Base-by-base conservation (phyloP, 495 filamentous ascomycete genomes). In the Rusavskia elegans region DNA sequence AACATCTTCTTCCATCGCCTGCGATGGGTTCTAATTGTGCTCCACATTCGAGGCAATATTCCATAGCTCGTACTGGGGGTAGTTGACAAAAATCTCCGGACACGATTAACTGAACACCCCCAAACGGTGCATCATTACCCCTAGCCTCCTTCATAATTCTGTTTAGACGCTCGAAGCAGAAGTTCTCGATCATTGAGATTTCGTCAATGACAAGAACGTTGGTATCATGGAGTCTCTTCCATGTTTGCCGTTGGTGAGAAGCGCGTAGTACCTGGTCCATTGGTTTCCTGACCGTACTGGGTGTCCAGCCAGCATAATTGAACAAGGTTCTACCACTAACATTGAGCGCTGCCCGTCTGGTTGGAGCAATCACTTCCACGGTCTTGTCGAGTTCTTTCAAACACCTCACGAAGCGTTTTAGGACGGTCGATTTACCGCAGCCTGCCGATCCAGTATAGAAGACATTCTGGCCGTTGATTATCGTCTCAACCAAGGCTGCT, bases 381-480 rank as follows among this genome's bases (percentile, higher is more conserved):
- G 23, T 55, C 32, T 57, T 60, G 0, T 64, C 66, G 58, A 48
- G 54, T 0, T 49, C 57, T 25, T 52, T 52, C 1, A 79, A 64
- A 2, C 62, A 59, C 23, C 55, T 59, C 7, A 64, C 64, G 50
- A 77, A 73, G 10, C 65, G 67, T 52, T 71, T 71, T 1, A 83
- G 56, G 0, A 79, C 77, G 0, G 72, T 77, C 0, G 75, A 78
- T 55, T 83, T 83, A 23, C 79, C 78, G 39, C 67, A 74, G 2
- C 79, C 79, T 5, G 78, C 79, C 0, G 75, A 75, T 10, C 79
- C 79, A 0, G 78, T 81, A 56, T 75, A 80, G 58, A 81, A 83
- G 9, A 81, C 73, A 48, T 83, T 83, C 13, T 53, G 35, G 0
- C 75, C 70, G 7, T 53, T 62, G 20, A 68, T 53, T 13, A 77